Evolutionary conservation across 805 yeast genomes (phyloP), one percentile per base, ranked within the genome.

Genomic region (Schizosaccharomyces japonicus): DNA sequence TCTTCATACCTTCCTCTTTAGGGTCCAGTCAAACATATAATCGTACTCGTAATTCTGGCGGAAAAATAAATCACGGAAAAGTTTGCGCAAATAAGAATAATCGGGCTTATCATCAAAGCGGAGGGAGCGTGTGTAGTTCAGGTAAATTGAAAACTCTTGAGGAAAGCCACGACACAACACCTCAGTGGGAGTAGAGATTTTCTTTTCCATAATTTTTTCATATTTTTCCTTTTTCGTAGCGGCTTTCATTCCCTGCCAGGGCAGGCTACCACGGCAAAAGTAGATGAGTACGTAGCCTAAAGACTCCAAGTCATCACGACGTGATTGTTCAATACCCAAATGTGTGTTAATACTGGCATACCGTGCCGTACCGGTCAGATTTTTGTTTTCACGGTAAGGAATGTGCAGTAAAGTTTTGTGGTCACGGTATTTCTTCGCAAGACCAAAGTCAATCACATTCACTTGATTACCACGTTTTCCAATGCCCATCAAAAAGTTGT

Each of bases 211-310:
- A 56, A 87, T 90, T 52, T 95, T 73, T 65, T 87, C 95, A 64
- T 87, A 87, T 65, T 90, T 87, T 63, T 87, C 95, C 66, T 93
- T 81, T 66, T 87, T 87, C 13, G 95, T 83, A 25, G 87, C 90
- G 34, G 96, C 98, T 64, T 84, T 84, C 58, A 87, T 72, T 3
- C 98, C 98, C 65, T 87, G 98, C 98, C 98, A 87, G 48, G 98
- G 98, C 57, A 87, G 73, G 15, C 93, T 80, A 40, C 98, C 96
- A 50, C 94, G 75, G 63, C 94, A 80, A 61, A 87, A 90, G 65
- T 87, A 87, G 56, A 87, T 81, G 56, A 90, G 70, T 48, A 87
- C 95, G 60, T 87, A 87, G 47, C 95, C 96, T 58, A 87, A 71
- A 52, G 90, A 78, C 66, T 90, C 98, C 56, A 87, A 71, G 62